Evolutionary conservation across 1,284 basidiomycete species (phyloP).

Genomic region (Cystobasidiaceae sp.): DNA sequence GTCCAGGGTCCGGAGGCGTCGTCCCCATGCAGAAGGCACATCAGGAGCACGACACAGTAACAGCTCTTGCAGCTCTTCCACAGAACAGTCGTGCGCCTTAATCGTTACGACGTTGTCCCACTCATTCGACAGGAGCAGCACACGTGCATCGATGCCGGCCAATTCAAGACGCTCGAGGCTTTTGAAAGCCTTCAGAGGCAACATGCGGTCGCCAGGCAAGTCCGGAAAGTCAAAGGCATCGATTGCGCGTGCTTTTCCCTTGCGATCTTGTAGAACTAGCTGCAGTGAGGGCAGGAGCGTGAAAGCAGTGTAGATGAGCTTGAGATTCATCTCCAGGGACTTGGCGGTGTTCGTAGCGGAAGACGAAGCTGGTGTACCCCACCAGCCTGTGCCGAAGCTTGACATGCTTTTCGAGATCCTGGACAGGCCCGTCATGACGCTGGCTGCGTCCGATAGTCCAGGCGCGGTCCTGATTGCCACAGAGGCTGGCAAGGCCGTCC

Average conservation of each 20-base stretch:
- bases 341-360: constrained; percentile 6
- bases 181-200: constrained; percentile 79
- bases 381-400: constrained; percentile 17
- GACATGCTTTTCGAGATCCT: constrained; percentile 68
- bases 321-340: constrained; percentile 64
- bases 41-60: constrained; percentile 63
- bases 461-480: not conserved
- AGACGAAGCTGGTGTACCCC: constrained; percentile 9
- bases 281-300: constrained; percentile 74
- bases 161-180: constrained; percentile 69
- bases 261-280: constrained; percentile 45
- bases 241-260: constrained; percentile 61
- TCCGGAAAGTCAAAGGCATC: constrained; percentile 62
- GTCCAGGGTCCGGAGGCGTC: constrained; percentile 14
- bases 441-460: constrained; percentile 23
- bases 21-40: constrained; percentile 53
- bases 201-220: constrained; percentile 64
- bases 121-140: constrained; percentile 77
- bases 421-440: constrained; percentile 29
- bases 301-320: constrained; percentile 77
- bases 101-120: constrained; percentile 65
- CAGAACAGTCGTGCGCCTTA: constrained; percentile 66
- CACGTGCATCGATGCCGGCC: constrained; percentile 72
- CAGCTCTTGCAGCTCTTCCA: constrained; percentile 76
- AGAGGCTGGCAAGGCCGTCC: constrained; percentile 48